Conservation (phyloP, 1,284 basidiomycete genomes). For the Irpex sp. region DNA sequence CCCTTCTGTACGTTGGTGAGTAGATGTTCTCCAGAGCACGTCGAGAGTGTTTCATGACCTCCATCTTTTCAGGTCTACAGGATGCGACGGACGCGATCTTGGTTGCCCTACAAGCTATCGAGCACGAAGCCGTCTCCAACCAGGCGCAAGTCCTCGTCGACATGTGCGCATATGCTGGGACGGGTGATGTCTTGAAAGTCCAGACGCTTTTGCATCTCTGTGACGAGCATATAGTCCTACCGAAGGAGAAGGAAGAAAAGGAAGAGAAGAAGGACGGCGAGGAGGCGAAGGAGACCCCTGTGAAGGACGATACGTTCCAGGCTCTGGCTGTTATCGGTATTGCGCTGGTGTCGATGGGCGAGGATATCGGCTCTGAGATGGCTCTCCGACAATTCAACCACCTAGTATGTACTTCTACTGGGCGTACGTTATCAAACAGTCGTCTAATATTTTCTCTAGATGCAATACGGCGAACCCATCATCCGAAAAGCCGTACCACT, state of each 20-base stretch:
- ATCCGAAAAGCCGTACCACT: conserved; percentile 95
- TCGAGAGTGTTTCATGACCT: background rate
- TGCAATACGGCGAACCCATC: conserved; percentile 97
- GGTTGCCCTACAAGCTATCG: conserved; percentile 93
- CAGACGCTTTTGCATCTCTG: conserved; percentile 94
- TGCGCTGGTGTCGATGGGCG: conserved; percentile 96
- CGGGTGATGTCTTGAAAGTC: conserved; percentile 93
- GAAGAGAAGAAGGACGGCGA: conserved; percentile 56
- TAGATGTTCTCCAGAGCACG: conserved; percentile 5
- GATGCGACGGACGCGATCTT: conserved; percentile 94
- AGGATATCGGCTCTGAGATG: conserved; percentile 98
- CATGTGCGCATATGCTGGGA: conserved; percentile 93
- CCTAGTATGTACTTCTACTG: conserved; percentile 50
- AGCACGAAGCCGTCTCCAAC: conserved; percentile 83
- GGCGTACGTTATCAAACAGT: background rate
- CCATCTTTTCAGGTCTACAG: conserved; percentile 61
- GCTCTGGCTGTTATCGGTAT: conserved; percentile 94
- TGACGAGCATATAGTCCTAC: conserved; percentile 81
- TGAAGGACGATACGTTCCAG: conserved; percentile 82
- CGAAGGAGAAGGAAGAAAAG: conserved; percentile 53
- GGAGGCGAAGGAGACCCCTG: conserved; percentile 29
- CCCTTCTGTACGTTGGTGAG: conserved; percentile 87
- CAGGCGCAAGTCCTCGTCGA: conserved; percentile 93
- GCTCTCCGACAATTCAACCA: conserved; percentile 93
- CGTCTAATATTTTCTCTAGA: conserved; percentile 44